Evolutionary conservation across 257 asterid species (phyloP).

Genomic region (Solanum gracilifrons): DNA sequence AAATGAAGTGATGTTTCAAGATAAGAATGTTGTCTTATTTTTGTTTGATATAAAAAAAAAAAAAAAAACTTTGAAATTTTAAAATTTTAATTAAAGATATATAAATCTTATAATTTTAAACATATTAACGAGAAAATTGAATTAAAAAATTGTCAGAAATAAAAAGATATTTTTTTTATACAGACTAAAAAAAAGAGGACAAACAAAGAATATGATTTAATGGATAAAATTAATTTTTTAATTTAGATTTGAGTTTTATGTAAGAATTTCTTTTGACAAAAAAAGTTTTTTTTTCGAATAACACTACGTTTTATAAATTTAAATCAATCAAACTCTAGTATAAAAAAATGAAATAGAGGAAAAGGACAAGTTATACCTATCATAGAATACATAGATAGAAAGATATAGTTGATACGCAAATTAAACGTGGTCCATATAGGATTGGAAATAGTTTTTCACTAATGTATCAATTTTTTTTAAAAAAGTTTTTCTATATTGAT

Average conservation of each 20-base stretch:
- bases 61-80: too few relatives aligned
- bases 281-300: too few relatives aligned
- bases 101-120: too few relatives aligned
- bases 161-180: too few relatives aligned
- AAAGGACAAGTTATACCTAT: not conserved
- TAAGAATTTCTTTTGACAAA: too few relatives aligned
- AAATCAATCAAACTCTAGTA: too few relatives aligned
- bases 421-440: not conserved
- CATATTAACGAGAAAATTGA: too few relatives aligned
- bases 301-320: too few relatives aligned
- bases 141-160: too few relatives aligned
- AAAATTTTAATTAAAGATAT: too few relatives aligned
- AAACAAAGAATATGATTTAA: too few relatives aligned
- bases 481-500: not conserved
- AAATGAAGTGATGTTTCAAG: not conserved
- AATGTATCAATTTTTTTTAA: not conserved
- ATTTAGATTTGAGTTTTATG: too few relatives aligned
- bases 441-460: not conserved
- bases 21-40: not conserved
- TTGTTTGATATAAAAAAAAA: not conserved
- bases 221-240: not conserved
- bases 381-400: not conserved
- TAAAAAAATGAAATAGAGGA: not conserved
- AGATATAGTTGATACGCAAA: not conserved
- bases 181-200: rapidly evolving